Conservation (phyloP, 805 yeast genomes). For the Lipomyces spencermartinsiae region DNA sequence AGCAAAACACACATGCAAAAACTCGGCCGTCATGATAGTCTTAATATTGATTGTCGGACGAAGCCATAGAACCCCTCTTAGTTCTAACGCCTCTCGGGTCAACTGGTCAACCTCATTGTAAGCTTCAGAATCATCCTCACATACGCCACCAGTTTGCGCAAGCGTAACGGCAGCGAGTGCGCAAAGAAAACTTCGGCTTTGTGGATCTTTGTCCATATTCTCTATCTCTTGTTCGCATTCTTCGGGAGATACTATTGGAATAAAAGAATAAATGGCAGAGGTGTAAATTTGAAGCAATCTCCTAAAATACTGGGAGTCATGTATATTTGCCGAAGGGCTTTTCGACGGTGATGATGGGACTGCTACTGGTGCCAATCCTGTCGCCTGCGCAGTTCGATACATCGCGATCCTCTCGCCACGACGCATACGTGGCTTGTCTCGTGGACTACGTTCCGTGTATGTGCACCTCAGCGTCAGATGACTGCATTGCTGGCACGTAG, state of each 20-base stretch:
- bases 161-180: conserved; percentile 8
- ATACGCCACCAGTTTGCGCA: conserved; percentile 5
- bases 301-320: background rate
- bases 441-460: background rate
- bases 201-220: conserved; percentile 7
- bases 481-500: conserved; percentile 13
- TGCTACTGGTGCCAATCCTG: background rate
- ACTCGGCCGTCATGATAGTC: conserved; percentile 4
- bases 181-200: background rate
- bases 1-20: conserved; percentile 2
- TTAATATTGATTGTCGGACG: background rate
- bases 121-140: background rate
- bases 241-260: background rate
- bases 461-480: background rate
- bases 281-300: background rate
- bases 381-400: conserved; percentile 1
- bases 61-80: background rate
- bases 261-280: background rate
- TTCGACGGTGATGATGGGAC: background rate
- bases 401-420: conserved; percentile 12
- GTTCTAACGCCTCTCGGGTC: conserved; percentile 1
- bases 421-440: background rate
- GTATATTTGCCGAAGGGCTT: background rate
- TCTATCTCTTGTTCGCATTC: conserved; percentile 5
- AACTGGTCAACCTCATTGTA: conserved; percentile 2